These are phyloP conservation scores for Allium fistulosum DNA, from an alignment of 106 monocot genomes.

Conservation along the genomic window DNA sequence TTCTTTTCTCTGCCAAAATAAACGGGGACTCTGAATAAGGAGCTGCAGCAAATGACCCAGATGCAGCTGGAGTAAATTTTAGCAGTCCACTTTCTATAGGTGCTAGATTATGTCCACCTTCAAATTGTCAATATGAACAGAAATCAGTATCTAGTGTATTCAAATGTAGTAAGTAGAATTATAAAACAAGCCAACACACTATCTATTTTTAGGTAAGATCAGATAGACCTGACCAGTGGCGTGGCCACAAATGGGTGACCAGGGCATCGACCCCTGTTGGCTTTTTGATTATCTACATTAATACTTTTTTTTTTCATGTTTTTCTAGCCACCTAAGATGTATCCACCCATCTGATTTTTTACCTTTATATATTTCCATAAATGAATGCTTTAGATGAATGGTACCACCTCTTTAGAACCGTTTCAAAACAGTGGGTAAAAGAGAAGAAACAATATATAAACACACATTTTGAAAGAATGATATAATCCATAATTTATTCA, in stretches of 20 bases:
- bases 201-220: background rate
- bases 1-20: slow-evolving; percentile 40
- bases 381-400: too few species aligned
- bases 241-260: too few species aligned
- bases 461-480: too few species aligned
- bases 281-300: background rate
- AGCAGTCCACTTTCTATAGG: slow-evolving; percentile 28
- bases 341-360: too few species aligned
- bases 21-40: slow-evolving; percentile 23
- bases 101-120: slow-evolving; percentile 25
- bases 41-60: slow-evolving; percentile 10
- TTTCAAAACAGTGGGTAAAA: too few species aligned
- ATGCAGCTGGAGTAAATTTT: slow-evolving; percentile 27
- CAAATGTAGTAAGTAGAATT: background rate
- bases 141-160: background rate
- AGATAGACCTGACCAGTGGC: too few species aligned
- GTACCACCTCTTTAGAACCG: too few species aligned
- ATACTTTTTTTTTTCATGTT: background rate
- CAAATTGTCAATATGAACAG: slow-evolving; percentile 1
- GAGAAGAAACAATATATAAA: too few species aligned
- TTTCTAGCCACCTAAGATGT: too few species aligned
- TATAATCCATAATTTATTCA: too few species aligned
- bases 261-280: too few species aligned
- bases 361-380: too few species aligned
- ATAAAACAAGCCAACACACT: background rate